Base-by-base conservation (phyloP, 352 stramenopile species). In the Globisporangium acanthophoron region DNA sequence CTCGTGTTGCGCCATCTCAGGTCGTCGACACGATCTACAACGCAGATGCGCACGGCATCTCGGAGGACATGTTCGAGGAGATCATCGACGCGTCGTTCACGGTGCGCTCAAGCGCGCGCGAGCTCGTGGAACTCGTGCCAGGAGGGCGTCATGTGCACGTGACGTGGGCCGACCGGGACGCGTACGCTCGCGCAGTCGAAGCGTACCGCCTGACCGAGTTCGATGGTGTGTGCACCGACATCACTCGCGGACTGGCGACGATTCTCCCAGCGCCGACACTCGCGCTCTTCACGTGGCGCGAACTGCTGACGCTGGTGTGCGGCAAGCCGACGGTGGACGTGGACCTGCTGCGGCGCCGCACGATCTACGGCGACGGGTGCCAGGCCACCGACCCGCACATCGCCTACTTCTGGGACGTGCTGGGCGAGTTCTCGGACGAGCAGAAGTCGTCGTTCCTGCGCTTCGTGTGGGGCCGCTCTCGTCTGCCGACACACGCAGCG, bases 51-150 rank as follows among this genome's bases (percentile, higher is more conserved):
- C 78, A 95, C 47, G 85, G 80, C 29, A 87, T 96, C 46, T 94
- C 85, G 0, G 82, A 90, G 39, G 60, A 68, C 1, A 90, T 94
- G 67, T 97, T 97, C 62, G 82, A 93, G 46, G 86, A 97, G 52
- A 92, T 96, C 60, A 87, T 97, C 31, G 90, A 96, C 58, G 77
- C 94, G 40, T 89, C 71, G 11, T 98, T 98, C 53, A 91, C 87
- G 0, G 87, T 94, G 29, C 63, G 93, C 9, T 96, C 90, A 5
- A 90, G 89, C 51, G 72, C 93, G 15, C 71, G 79, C 4, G 73
- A 92, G 21, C 71, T 66, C 15, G 81, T 96, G 0, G 88, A 97
- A 52, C 70, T 97, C 20, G 62, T 95, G 0, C 85, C 88, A 11
- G 85, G 85, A 7, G 90, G 90, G n/a, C 65, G 62, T 20, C 58